phyloP scores from a whole-genome alignment of 169 alveolate genomes.

The Amoebophrya sp. region DNA sequence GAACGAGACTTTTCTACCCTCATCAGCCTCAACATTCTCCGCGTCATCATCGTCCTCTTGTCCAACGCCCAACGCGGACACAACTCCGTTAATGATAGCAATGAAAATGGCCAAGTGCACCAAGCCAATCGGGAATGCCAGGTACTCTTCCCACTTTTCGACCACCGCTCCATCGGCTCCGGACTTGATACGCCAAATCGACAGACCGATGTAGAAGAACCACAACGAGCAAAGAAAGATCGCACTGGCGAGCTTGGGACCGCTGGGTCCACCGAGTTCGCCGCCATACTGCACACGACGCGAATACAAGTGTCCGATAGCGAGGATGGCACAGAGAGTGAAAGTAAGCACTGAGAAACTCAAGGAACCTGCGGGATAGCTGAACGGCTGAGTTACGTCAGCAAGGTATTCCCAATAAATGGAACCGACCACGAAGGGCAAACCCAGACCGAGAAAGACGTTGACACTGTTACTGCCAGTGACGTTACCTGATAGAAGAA shows the following conservation, averaged over 20 bases:
- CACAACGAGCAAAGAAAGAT: neutral
- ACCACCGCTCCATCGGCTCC: neutral
- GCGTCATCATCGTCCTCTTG: neutral
- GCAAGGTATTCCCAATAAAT: slow-evolving; percentile 25
- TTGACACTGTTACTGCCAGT: neutral
- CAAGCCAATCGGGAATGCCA: neutral
- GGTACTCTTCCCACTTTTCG: neutral
- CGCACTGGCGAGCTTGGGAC: neutral
- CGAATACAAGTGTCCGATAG: slow-evolving; percentile 14
- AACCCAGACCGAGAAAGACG: slow-evolving; percentile 51
- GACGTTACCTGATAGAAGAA: no score
- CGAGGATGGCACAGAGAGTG: slow-evolving; percentile 27
- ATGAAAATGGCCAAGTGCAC: neutral
- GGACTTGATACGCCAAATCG: neutral
- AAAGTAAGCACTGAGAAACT: slow-evolving; percentile 32
- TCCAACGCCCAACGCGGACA: neutral
- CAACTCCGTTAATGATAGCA: neutral
- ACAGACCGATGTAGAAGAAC: slow-evolving; percentile 6
- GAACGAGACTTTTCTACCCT: neutral
- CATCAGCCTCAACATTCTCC: neutral
- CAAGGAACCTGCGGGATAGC: slow-evolving; percentile 34
- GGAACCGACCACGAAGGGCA: slow-evolving; percentile 53
- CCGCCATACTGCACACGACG: slow-evolving; percentile 47
- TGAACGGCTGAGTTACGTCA: neutral
- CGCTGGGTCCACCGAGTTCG: slow-evolving; percentile 44